Base-by-base conservation (phyloP, 805 yeast species). In the Ogataea trehalophila region DNA sequence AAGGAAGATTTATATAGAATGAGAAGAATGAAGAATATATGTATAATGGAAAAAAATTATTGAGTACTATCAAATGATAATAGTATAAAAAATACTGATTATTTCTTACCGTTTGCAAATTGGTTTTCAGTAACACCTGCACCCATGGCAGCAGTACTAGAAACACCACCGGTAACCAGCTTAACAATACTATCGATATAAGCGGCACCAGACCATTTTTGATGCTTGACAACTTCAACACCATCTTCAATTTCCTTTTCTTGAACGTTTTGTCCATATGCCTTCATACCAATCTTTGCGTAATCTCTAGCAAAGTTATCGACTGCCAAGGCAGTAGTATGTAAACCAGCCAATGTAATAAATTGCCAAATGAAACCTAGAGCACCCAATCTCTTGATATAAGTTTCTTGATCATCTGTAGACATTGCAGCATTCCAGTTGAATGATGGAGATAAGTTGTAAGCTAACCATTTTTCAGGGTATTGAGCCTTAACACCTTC, bases 191-290 rank as follows among this genome's bases (percentile, higher is more conserved):
- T 84, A 70, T 92, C 98, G 63, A 92, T 85, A 74, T 89, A 91
- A 71, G 88, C 96, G 31, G 98, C 98, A 66, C 98, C 98, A 39
- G 97, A 89, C 98, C 98, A 92, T 70, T 91, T 89, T 72, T 92
- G 98, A 71, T 92, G 98, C 77, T 90, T 92, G 54, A 92, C 95
- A 50, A 92, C 96, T 70, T 92, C 98, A 56, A 91, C 96, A 55
- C 88, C 91, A 50, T 75, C 75, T 60, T 84, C 88, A 67, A 91
- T 87, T 75, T 92, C 98, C 51, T 82, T 85, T 53, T 83, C 80
- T 74, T 92, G 98, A 51, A 92, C 84, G 55, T 74, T 74, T 66
- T 83, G 85, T 48, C 97, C 98, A 67, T 92, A 92, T 7, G 97
- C 97, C 71, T 84, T 85, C 98, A 92, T 92, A 57, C 97, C 98